A percentile compares a stretch with the other conserved stretches of the same genome.
These are phyloP conservation scores for Yamadazyma blattariae DNA, from an alignment of 1,139 yeast species.

Conservation along the genomic window DNA sequence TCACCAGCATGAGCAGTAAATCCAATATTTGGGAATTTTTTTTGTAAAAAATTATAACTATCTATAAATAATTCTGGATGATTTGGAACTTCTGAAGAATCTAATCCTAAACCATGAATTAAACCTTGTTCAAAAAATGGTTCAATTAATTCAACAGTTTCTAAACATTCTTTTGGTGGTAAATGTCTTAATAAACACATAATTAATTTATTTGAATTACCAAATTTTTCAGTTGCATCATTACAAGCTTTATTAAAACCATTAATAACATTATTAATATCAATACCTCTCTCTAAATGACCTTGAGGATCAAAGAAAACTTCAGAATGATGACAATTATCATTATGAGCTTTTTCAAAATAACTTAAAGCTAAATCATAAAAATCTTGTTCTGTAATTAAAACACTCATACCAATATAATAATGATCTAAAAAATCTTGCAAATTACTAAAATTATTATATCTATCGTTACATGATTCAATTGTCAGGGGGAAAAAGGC, in stretches of 20 bases:
- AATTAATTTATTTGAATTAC: conserved; percentile 64
- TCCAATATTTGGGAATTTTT: conserved; percentile 47
- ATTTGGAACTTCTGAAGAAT: conserved; percentile 71
- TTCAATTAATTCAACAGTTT: conserved; percentile 51
- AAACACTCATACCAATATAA: conserved; percentile 74
- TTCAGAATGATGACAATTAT: conserved; percentile 67
- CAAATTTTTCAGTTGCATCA: conserved; percentile 55
- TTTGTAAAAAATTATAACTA: conserved; percentile 51
- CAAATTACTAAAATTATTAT: conserved; percentile 57
- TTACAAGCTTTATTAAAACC: conserved; percentile 67
- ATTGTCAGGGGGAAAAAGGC: conserved; percentile 53
- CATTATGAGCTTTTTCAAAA: conserved; percentile 55
- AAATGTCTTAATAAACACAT: conserved; percentile 79
- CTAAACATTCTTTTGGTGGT: conserved; percentile 55
- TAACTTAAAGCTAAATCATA: conserved; percentile 75
- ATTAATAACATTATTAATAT: conserved; percentile 54
- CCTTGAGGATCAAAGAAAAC: conserved; percentile 85
- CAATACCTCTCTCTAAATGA: conserved; percentile 65
- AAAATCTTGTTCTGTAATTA: conserved; percentile 62
- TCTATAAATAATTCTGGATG: conserved; percentile 67
- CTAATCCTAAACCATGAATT: conserved; percentile 73
- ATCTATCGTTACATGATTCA: conserved; percentile 55
- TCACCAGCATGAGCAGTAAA: conserved; percentile 88
- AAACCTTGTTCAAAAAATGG: conserved; percentile 51
- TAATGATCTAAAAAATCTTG: conserved; percentile 78